Base-by-base conservation (phyloP, 768 basidiomycete genomes). In the Boletus sp. region DNA sequence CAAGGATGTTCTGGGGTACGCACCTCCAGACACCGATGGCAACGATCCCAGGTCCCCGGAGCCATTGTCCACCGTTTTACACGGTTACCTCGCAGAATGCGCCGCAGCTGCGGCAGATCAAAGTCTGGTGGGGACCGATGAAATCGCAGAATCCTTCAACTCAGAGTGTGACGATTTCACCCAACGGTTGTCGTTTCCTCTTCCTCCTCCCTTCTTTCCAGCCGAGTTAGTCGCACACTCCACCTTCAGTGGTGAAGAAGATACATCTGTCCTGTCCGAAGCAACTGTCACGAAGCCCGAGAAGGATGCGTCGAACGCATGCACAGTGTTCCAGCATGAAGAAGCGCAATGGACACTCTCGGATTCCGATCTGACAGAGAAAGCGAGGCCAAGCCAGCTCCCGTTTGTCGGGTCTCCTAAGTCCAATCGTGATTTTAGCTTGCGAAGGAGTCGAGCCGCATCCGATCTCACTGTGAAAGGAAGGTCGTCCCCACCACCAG, bases 401-500 rank as follows among this genome's bases (percentile, higher is more conserved):
- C 52, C 57, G 33, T 27, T 38, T 4, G 35, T 45, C n/a, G 42
- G 21, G 21, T 43, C 50, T 37, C 21, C 30, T 14, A 23, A 45
- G 32, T 15, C 43, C 14, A 17, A 27, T 13, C 17, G 17, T 29
- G 42, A 54, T 11, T 52, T 57, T 39, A 44, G 54, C 17, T 42
- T 38, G 15, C 61, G 57, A 56, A 57, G 71, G 49, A 50, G 41
- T 56, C 71, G 65, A 35, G 70, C 71, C 7, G 61, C 53, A 19
- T 72, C 71, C 15, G 70, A 72, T 43, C 58, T 63, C 37, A 70
- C 70, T 40, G 60, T 70, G 44, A 72, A 60, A 54, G 60, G 56
- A n/a, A 50, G 21, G 34, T 59, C 41, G n/a, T 21, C 53, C 17
- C 10, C 42, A 13, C 34, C 33, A 5, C 29, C 43, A 21, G 21